Evolutionary conservation across 2,329 filamentous ascomycete genomes (phyloP), one percentile per base, ranked within the genome.

Genomic region (Venturia pyrina): DNA sequence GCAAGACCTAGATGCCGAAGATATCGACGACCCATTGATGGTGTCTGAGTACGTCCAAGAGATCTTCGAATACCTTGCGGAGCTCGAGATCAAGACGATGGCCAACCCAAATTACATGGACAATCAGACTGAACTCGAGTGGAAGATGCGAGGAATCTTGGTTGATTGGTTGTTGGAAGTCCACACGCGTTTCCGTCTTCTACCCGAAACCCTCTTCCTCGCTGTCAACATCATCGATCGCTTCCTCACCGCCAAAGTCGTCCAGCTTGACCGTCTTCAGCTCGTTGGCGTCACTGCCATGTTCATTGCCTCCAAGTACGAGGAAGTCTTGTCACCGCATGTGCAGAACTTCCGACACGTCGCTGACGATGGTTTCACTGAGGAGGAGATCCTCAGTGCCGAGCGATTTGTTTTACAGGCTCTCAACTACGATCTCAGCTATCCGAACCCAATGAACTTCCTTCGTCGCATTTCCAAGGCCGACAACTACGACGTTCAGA

Each of bases 371-470:
- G 95, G 93, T 66, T 99, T 98, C 78, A 90, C 87, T 5, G 93
- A 97, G 76, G 87, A 90, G 59, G 95, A 99, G 80, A 98, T 99
- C 70, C 84, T 99, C 48, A 93, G 91, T 74, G 95, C 95, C n/a
- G 95, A 99, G 79, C 90, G 95, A 70, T 96, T 96, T 76, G 88
- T 99, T 70, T 87, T 99, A 64, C 86, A 87, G 70, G 92, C 92
- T 6, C 85, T 99, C 68, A 89, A 97, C 80, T 99, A 97, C 77
- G 93, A 99, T 75, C 87, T 99, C 69, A 97, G 93, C 81, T 99
- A 97, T 75, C 95, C 95, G 66, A 99, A 99, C 79, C 95, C 95
- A 28, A 99, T 99, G 95, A 99, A 99, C 84, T 99, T 99, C 81
- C 86, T 99, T 68, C 91, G 95, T 70, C 90, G 96, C 71, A 96